Base-by-base conservation (phyloP, 495 filamentous ascomycete genomes). In the Rhypophila decipiens region DNA sequence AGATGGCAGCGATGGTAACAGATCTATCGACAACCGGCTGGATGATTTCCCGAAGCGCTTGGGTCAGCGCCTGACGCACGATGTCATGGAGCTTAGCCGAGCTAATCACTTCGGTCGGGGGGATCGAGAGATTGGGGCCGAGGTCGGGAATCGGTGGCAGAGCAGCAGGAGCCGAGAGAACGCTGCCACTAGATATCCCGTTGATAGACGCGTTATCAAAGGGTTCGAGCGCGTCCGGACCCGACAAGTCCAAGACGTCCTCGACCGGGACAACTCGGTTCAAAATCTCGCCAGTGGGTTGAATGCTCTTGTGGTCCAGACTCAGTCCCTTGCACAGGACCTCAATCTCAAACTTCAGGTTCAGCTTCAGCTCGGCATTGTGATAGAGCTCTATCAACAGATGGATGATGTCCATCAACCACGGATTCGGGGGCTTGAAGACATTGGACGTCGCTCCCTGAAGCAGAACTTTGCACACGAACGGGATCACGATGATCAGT, bases 261-360 rank as follows among this genome's bases (percentile, higher is more conserved):
- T 85, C 77, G 9, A 82, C 66, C 7, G 81, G 71, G 17, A 31
- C 7, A 38, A 76, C 78, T 39, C 89, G 78, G 44, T 86, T 81
- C 44, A 87, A 78, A 22, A 97, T 87, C 52, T 86, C 80, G 11
- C 82, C 78, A 5, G 90, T 84, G 1, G 90, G 88, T 45, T 94
- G 86, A 43, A 96, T 86, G 34, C 71, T 78, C 63, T 90, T 94
- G 67, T 91, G 82, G 47, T 95, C 86, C 17, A 96, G 72, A 38
- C 84, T 82, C n/a, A 99, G 72, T 22, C 87, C 88, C 61, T 89
- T 93, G 69, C 88, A 97, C 9, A 99, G 74, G 7, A 97, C 89
- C 63, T 99, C 93, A 53, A 99, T 97, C 61, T 97, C 93, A 54
- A 99, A 99, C 57, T 95, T 96, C 27, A 91, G 80, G 53, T 96